A percentile compares a stretch with the other conserved stretches of the same genome.
phyloP scores from a whole-genome alignment of 1,284 basidiomycete species.

The Irpex rosettiformis region DNA sequence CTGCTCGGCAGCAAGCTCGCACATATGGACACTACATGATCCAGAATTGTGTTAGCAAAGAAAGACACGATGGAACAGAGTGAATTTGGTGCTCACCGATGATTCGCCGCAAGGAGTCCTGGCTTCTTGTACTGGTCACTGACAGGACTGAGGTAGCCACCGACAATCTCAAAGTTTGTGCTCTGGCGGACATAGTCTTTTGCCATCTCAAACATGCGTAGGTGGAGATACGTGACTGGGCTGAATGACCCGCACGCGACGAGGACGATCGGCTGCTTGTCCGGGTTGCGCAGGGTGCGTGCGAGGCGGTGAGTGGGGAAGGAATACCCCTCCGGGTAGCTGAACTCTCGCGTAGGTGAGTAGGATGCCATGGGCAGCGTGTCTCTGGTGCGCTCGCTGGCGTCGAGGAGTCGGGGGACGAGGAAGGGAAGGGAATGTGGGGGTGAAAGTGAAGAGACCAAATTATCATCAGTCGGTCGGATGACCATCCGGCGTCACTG shows the following conservation, averaged over 20 bases:
- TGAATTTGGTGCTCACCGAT: constrained; percentile 54
- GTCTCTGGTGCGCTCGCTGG: constrained; percentile 1
- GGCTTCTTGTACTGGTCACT: constrained; percentile 92
- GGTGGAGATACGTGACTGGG: constrained; percentile 78
- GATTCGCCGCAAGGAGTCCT: constrained; percentile 75
- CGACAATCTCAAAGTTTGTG: constrained; percentile 91
- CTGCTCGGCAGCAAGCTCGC: constrained; percentile 80
- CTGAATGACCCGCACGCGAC: constrained; percentile 83
- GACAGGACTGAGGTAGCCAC: constrained; percentile 93
- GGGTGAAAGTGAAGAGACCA: not conserved
- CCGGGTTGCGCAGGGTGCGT: constrained; percentile 53
- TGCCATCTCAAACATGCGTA: constrained; percentile 98
- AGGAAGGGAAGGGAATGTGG: not conserved
- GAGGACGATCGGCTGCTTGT: constrained; percentile 71
- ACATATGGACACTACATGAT: constrained; percentile 78
- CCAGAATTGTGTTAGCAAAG: not conserved
- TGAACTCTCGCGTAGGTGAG: constrained; percentile 26
- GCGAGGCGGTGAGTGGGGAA: constrained; percentile 66
- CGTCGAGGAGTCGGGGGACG: not conserved
- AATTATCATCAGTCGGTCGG: not conserved
- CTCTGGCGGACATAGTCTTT: constrained; percentile 92
- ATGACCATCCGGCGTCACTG: not conserved
- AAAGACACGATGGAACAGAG: constrained; percentile 1
- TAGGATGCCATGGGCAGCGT: constrained; percentile 15
- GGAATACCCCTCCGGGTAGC: constrained; percentile 58